phyloP scores from a whole-genome alignment of 495 filamentous ascomycete species.

The Penicillium desertorum region DNA sequence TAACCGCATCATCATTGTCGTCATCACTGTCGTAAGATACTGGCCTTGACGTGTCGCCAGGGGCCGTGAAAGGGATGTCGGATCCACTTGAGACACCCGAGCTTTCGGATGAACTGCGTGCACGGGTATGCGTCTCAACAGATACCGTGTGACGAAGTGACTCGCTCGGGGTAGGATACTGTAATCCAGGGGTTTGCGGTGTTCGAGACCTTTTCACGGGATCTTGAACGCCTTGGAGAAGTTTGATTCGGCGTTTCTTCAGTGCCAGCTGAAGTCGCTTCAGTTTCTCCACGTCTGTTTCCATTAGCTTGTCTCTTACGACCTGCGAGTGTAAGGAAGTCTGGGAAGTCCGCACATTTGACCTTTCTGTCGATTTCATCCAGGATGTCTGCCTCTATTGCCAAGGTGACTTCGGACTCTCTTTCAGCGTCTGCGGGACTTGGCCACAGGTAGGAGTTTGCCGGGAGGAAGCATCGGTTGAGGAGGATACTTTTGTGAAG shows the following conservation, averaged over 20 bases:
- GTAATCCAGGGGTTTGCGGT: not conserved
- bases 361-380: not conserved
- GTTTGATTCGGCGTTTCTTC: slow-evolving; percentile 5
- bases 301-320: not conserved
- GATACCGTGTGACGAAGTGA: not conserved
- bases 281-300: slow-evolving; percentile 6
- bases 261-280: slow-evolving; percentile 10
- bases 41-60: not conserved
- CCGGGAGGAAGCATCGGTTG: not conserved
- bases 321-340: not conserved
- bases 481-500: not conserved
- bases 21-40: not conserved
- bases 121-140: not conserved
- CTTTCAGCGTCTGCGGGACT: not conserved
- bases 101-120: not conserved
- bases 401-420: not conserved
- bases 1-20: not conserved
- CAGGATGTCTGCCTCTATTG: slow-evolving; percentile 7
- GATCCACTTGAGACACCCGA: not conserved
- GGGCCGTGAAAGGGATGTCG: not conserved
- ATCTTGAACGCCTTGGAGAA: not conserved
- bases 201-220: not conserved
- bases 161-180: not conserved
- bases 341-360: not conserved
- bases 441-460: not conserved